These are phyloP conservation scores for Xanthoparmelia taractica DNA, from an alignment of 495 filamentous ascomycete genomes.

Conservation along the genomic window DNA sequence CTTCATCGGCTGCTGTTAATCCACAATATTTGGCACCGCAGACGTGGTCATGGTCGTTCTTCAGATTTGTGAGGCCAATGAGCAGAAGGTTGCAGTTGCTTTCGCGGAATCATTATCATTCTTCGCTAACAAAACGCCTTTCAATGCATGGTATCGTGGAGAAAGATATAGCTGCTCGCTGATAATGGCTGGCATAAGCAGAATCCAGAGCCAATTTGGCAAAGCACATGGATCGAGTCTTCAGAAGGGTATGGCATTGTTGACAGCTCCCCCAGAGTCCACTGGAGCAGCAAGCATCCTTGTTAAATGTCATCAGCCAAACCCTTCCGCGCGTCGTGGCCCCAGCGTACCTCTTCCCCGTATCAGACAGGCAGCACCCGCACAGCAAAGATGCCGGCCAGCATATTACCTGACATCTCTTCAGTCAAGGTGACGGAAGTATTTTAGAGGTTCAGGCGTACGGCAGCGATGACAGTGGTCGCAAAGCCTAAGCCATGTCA, in stretches of 20 bases:
- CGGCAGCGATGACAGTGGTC: constrained; percentile 43
- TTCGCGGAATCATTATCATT: not conserved
- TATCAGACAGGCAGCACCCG: constrained; percentile 50
- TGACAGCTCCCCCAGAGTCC: constrained; percentile 46
- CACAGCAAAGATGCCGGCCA: constrained; percentile 54
- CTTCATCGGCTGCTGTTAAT: not conserved
- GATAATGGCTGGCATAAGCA: not conserved
- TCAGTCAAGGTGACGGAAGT: constrained; percentile 7
- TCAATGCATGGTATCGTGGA: not conserved
- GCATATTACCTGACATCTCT: constrained; percentile 41
- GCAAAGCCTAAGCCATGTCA: constrained; percentile 34
- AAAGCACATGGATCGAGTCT: not conserved
- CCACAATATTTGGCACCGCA: not conserved
- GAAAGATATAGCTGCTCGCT: not conserved
- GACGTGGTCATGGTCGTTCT: not conserved
- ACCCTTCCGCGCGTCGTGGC: not conserved
- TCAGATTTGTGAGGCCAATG: not conserved
- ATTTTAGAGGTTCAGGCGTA: constrained; percentile 29
- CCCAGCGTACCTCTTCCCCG: constrained; percentile 46
- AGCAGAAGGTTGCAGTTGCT: not conserved
- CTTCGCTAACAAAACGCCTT: not conserved
- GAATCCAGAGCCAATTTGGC: not conserved
- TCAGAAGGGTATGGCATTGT: constrained; percentile 49
- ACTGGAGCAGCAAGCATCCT: constrained; percentile 51
- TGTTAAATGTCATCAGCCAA: constrained; percentile 16